Percentiles rank a stretch among this genome's conserved stretches.
Conservation (phyloP, 352 stramenopile species). For the Phytophthora pisi region DNA sequence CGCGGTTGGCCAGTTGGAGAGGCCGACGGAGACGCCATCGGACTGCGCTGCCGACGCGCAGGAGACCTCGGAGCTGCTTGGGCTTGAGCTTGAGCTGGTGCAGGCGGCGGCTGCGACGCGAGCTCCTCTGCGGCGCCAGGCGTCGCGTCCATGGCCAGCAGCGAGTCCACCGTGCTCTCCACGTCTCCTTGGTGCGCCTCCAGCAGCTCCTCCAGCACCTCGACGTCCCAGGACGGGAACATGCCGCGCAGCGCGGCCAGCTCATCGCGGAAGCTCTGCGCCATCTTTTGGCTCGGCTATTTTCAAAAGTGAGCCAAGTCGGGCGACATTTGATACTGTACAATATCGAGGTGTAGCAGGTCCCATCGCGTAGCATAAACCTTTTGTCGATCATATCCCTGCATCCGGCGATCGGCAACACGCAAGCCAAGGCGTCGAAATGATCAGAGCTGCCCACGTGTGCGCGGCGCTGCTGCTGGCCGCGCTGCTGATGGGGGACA, state of each 20-base stretch:
- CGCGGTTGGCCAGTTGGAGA: slow-evolving; percentile 18
- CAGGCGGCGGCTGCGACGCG: slow-evolving; percentile 10
- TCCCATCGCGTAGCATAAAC: not conserved
- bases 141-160: slow-evolving; percentile 70
- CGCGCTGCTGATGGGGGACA: slow-evolving; percentile 13
- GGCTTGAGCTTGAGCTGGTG: slow-evolving; percentile 12
- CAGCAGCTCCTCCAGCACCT: slow-evolving; percentile 65
- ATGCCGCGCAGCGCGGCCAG: slow-evolving; percentile 71
- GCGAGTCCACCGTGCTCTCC: slow-evolving; percentile 76
- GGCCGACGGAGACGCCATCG: slow-evolving; percentile 16
- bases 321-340: not conserved
- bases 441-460: slow-evolving; percentile 25
- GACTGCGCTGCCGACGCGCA: slow-evolving; percentile 14
- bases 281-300: slow-evolving; percentile 43
- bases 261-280: slow-evolving; percentile 61
- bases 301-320: slow-evolving; percentile 22
- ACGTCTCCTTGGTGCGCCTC: slow-evolving; percentile 70
- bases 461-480: slow-evolving; percentile 29
- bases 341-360: slow-evolving; percentile 26
- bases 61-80: slow-evolving; percentile 11
- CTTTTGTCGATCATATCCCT: not conserved
- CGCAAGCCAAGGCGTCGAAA: slow-evolving; percentile 15
- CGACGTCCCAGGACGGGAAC: slow-evolving; percentile 77
- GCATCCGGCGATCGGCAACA: slow-evolving; percentile 2
- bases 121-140: slow-evolving; percentile 1